Conservation (phyloP, 257 asterid genomes). For the Striga asiatica region DNA sequence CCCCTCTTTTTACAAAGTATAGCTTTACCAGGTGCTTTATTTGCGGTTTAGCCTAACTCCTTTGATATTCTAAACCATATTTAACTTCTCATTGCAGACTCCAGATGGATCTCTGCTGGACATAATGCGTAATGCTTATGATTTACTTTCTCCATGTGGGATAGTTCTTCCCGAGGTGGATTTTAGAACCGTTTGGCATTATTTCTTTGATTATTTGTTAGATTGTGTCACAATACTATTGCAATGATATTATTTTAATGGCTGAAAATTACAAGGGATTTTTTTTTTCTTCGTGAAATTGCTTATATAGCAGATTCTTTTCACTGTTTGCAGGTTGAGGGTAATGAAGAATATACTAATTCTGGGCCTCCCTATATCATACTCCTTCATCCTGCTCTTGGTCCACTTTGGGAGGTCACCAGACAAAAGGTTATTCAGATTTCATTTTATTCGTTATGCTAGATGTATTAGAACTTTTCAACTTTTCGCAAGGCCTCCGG, state of each 20-base stretch:
- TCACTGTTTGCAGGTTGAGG: constrained; percentile 46
- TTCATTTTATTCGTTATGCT: constrained; percentile 2
- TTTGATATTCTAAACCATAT: not conserved
- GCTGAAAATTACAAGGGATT: not conserved
- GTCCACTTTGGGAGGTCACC: constrained; percentile 95
- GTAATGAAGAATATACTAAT: constrained; percentile 60
- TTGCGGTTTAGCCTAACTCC: not conserved
- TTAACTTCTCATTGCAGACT: constrained; percentile 58
- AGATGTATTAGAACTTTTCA: constrained; percentile 5
- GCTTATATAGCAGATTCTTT: constrained; percentile 3
- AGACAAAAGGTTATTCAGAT: constrained; percentile 65
- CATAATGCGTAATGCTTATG: constrained; percentile 92
- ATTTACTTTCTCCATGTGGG: constrained; percentile 74
- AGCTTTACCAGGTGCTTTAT: constrained; percentile 7
- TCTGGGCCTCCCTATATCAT: constrained; percentile 92
- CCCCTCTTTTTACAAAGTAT: constrained; percentile 8
- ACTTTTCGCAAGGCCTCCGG: constrained; percentile 13
- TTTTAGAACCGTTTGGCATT: constrained; percentile 9
- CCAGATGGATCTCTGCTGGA: constrained; percentile 97
- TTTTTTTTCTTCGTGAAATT: not conserved
- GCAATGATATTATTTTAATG: constrained; percentile 8
- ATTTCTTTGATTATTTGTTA: not conserved
- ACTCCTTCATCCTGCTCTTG: constrained; percentile 96
- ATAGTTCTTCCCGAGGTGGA: constrained; percentile 72
- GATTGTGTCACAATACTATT: not conserved